phyloP scores from a whole-genome alignment of 225 moss, liverwort and hornwort species.

The Bryoerythrophyllum caledonicum region DNA sequence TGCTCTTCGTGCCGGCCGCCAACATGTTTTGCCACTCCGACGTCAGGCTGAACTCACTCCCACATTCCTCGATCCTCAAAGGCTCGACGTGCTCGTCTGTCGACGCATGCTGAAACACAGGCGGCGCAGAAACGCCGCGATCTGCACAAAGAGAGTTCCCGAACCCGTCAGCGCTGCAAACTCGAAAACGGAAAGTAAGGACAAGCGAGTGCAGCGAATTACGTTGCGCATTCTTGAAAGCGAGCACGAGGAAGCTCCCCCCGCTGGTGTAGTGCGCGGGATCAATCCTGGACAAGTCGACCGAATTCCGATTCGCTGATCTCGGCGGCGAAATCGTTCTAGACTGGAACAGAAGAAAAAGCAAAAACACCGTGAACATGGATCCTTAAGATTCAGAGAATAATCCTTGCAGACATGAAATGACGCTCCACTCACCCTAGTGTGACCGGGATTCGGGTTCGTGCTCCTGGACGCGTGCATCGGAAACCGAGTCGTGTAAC shows the following conservation, averaged over 20 bases:
- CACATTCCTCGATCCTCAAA: constrained; percentile 12
- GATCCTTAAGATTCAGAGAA: too few species aligned
- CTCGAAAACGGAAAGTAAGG: too few species aligned
- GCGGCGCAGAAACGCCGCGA: constrained; percentile 26
- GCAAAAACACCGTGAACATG: not conserved
- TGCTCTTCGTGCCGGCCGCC: constrained; percentile 43
- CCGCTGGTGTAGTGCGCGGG: constrained; percentile 14
- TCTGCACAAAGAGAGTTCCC: constrained; percentile 13
- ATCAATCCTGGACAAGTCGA: constrained; percentile 45
- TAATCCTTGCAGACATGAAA: too few species aligned
- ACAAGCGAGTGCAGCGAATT: not conserved
- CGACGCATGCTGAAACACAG: constrained; percentile 28
- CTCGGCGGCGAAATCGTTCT: constrained; percentile 47
- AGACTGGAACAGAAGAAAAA: constrained; percentile 19
- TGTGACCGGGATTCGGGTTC: constrained; percentile 16
- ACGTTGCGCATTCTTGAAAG: constrained; percentile 47
- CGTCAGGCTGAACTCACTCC: constrained; percentile 41
- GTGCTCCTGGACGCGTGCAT: constrained; percentile 8
- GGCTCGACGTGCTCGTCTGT: not conserved
- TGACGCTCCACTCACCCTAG: constrained; percentile 23
- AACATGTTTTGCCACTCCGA: constrained; percentile 47
- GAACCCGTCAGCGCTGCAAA: not conserved
- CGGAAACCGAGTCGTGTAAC: constrained; percentile 25
- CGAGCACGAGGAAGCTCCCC: constrained; percentile 50
- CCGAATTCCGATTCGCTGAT: constrained; percentile 25